phyloP scores from a whole-genome alignment of 495 filamentous ascomycete species.

The Penicillium flavigenum region DNA sequence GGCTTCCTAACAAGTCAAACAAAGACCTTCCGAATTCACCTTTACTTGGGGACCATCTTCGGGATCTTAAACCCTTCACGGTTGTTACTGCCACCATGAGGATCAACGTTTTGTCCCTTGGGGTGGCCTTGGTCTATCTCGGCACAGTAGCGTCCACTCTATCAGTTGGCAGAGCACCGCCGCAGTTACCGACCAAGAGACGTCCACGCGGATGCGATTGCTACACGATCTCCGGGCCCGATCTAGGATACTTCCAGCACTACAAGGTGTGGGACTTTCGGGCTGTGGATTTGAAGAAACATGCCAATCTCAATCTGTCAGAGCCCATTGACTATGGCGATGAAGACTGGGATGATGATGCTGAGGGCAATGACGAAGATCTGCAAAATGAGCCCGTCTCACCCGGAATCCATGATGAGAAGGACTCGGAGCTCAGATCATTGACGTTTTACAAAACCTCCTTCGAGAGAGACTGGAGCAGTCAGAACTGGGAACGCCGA shows the following conservation, averaged over 20 bases:
- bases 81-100: constrained; percentile 17
- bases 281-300: constrained; percentile 26
- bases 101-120: constrained; percentile 1
- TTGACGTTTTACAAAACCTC: constrained; percentile 36
- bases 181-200: constrained; percentile 13
- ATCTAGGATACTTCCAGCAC: constrained; percentile 57
- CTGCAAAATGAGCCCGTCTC: constrained; percentile 33
- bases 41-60: neutral
- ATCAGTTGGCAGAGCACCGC: neutral
- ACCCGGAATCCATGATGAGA: neutral
- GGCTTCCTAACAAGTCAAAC: neutral
- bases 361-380: constrained; percentile 26
- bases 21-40: neutral
- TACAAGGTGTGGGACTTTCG: constrained; percentile 72
- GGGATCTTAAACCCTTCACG: too few species aligned
- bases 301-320: constrained; percentile 13
- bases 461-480: constrained; percentile 55
- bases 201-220: constrained; percentile 35
- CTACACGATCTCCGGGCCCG: constrained; percentile 38
- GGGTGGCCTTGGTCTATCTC: constrained; percentile 5
- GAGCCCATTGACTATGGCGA: constrained; percentile 39
- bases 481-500: constrained; percentile 57
- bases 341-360: constrained; percentile 32
- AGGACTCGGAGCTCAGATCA: constrained; percentile 11
- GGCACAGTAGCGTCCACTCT: constrained; percentile 1